Conservation (phyloP, 805 yeast species). For the Candida ascalaphidarum region DNA sequence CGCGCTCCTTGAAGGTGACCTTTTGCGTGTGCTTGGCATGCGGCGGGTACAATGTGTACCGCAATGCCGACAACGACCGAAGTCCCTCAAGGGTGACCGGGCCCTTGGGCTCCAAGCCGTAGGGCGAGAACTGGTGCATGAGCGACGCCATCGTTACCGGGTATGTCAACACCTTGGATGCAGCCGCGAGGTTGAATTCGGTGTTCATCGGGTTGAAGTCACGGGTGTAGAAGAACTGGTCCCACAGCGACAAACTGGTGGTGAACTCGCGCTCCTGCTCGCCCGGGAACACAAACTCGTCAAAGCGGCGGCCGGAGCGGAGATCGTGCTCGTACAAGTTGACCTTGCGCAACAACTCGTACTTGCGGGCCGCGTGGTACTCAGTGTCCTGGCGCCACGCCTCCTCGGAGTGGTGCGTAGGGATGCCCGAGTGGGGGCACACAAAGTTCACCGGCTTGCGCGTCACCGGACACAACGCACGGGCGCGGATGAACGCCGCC, state of each 20-base stretch:
- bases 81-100: conserved; percentile 88
- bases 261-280: conserved; percentile 66
- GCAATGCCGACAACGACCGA: conserved; percentile 84
- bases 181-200: conserved; percentile 91
- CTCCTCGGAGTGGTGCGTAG: conserved; percentile 85
- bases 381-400: conserved; percentile 81
- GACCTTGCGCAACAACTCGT: conserved; percentile 74
- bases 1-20: conserved; percentile 64
- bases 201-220: conserved; percentile 94
- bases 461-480: conserved; percentile 89
- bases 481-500: conserved; percentile 83
- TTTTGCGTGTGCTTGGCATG: conserved; percentile 38
- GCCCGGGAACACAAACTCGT: conserved; percentile 91
- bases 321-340: conserved; percentile 92
- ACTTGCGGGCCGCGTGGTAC: conserved; percentile 60
- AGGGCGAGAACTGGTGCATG: conserved; percentile 81
- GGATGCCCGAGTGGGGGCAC: conserved; percentile 92
- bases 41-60: conserved; percentile 80
- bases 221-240: conserved; percentile 85
- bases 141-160: conserved; percentile 85
- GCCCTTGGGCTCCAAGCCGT: conserved; percentile 71
- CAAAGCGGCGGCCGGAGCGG: conserved; percentile 88
- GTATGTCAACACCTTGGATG: conserved; percentile 87
- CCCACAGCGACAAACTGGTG: conserved; percentile 83
- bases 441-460: conserved; percentile 69